Evolutionary conservation across 1,284 basidiomycete genomes (phyloP).

Genomic region (Cryptococcus sp.): DNA sequence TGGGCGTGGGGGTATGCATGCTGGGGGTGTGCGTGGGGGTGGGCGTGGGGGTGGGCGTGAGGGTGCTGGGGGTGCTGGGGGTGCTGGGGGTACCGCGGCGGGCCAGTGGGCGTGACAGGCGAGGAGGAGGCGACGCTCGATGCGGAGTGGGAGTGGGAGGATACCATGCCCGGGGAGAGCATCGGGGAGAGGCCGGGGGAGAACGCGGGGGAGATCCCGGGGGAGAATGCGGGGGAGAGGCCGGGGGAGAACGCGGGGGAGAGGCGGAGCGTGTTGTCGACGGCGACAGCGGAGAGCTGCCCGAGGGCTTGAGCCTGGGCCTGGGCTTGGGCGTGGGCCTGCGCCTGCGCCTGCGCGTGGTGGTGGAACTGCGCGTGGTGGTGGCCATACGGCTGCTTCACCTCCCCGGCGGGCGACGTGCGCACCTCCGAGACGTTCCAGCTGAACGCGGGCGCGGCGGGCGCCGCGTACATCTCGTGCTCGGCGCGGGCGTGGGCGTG

Average conservation of each 20-base stretch:
- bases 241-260: too few relatives aligned
- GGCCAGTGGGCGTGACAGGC: conserved; percentile 9
- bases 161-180: background rate
- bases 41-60: too few relatives aligned
- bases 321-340: too few relatives aligned
- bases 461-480: background rate
- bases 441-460: conserved; percentile 4
- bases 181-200: background rate
- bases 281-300: too few relatives aligned
- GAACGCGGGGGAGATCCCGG: too few relatives aligned
- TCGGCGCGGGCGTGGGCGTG: background rate
- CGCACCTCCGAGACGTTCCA: conserved; percentile 13
- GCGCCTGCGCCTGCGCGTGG: background rate
- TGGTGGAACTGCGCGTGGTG: too few relatives aligned
- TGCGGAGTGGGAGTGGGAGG: background rate
- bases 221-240: too few relatives aligned
- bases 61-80: too few relatives aligned
- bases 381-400: background rate
- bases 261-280: too few relatives aligned
- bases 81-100: background rate
- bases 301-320: too few relatives aligned
- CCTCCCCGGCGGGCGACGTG: background rate
- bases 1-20: too few relatives aligned
- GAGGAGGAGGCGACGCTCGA: background rate
- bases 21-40: too few relatives aligned